Base-by-base conservation (phyloP, 75 land plant genomes). In the Pinus tabuliformis region DNA sequence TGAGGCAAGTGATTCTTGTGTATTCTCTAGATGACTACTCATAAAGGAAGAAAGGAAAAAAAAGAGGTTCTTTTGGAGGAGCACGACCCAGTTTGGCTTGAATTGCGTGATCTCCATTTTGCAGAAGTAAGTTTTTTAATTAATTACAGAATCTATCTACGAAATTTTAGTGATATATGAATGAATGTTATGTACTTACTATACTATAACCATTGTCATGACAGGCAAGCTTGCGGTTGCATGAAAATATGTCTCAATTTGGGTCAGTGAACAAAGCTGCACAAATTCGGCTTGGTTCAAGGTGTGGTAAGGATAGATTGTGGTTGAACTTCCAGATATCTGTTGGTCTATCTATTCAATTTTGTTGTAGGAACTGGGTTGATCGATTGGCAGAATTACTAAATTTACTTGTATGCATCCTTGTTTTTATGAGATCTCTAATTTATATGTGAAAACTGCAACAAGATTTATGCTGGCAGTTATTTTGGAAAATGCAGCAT, bases 1-100 rank as follows among this genome's bases (percentile, higher is more conserved):
- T 11, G 54, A 49, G 52, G 54, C 11, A 49, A 11, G 54, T 49
- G 54, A 9, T 49, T 11, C 54, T 49, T 49, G 54, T 49, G 9
- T 49, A 49, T 11, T 49, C 54, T 11, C 2, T 49, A 96, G 99
- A 81, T 91, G 61, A 89, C 93, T 63, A 89, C 88, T 28, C 78
- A 77, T 57, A 49, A 81, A 54, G 93, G 92, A 62, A 84, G 77
- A 72, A 84, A 84, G 60, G 99, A 97, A 83, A 88, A 91, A 68
- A 95, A 97, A 75, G 99, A 97, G 62, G 94, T 92, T 61, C 89
- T 97, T 82, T 85, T 97, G 79, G 98, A 95, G 66, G 99, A 97
- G 70, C 99, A 97, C 83, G 99, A 97, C 81, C 96, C 98, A n/a
- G 73, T 97, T 59, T 97, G 98, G 99, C 77, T 91, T 81, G 99